Evolutionary conservation across 2,329 filamentous ascomycete species (phyloP).

Genomic region (Endoconidiophora laricicola): DNA sequence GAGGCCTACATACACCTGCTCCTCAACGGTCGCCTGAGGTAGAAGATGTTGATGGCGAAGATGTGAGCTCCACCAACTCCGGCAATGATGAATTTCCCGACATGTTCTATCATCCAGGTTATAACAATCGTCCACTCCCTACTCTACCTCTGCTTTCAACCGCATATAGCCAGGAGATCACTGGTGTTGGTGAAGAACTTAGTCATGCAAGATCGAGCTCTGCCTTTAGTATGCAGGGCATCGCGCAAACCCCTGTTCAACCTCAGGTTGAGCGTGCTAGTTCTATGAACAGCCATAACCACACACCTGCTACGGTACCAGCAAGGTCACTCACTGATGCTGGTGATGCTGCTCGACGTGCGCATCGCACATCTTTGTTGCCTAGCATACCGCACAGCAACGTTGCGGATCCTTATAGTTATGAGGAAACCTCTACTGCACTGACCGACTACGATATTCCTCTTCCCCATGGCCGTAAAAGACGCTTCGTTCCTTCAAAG

Average conservation of each 20-base stretch:
- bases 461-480: constrained; percentile 60
- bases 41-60: constrained; percentile 88
- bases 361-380: constrained; percentile 33
- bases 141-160: constrained; percentile 34
- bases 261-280: constrained; percentile 45
- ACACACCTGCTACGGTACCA: constrained; percentile 64
- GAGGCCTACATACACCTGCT: constrained; percentile 63
- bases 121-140: constrained; percentile 47
- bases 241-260: background rate
- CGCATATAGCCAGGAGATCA: background rate
- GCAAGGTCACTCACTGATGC: constrained; percentile 89
- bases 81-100: constrained; percentile 60
- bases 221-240: constrained; percentile 18
- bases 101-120: constrained; percentile 83
- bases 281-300: constrained; percentile 68
- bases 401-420: constrained; percentile 31
- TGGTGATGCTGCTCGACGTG: constrained; percentile 47
- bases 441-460: constrained; percentile 65
- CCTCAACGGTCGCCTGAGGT: constrained; percentile 72
- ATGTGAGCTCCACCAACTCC: constrained; percentile 43
- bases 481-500: constrained; percentile 74
- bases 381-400: constrained; percentile 26
- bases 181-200: background rate
- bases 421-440: constrained; percentile 36
- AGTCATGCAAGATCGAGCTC: constrained; percentile 24